Base-by-base conservation (phyloP, 169 alveolate species). In the Cytauxzoon felis region DNA sequence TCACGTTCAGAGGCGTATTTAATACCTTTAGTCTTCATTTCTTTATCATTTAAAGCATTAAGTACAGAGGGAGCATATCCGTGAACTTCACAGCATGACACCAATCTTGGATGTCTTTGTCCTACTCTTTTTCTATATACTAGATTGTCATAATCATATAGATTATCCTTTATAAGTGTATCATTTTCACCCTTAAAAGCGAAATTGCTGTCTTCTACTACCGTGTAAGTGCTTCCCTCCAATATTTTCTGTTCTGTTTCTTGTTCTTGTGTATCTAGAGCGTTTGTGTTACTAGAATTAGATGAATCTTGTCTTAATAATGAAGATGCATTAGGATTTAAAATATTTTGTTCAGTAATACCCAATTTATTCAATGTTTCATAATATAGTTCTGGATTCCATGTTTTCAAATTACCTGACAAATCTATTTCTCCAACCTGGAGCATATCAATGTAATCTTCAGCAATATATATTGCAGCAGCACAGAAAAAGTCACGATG, bases 401-500 rank as follows among this genome's bases (percentile, higher is more conserved):
- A 75, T 27, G 78, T 47, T 69, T 75, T 72, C 29, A 88, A 30
- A 78, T 88, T 88, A 19, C 89, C 90, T 6, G 58, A 47, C 7
- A 82, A 80, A 34, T 87, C 85, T 16, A 87, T 86, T 9, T 88
- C 93, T 13, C 93, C 92, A 29, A 87, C 92, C 52, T 81, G 90
- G 19, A 88, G 49, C 66, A 87, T 76, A 54, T 90, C 95, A 60
- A 87, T 90, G 78, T 92, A 92, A 62, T 84, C 93, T 43, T 90
- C 95, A n/a, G 95, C 92, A 3, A 92, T 65, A 65, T 92, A 92
- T 0, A 92, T 87, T 24, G 95, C 94, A 3, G 91, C 89, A 13
- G 94, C 89, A 49, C 96, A 90, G 81, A 88, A 92, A 82, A 92
- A 92, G 49, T 91, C 95, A 23, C 93, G 78, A 64, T 92, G 95